Conservation (phyloP, 2,329 filamentous ascomycete genomes). For the Incumbomyces lentus region DNA sequence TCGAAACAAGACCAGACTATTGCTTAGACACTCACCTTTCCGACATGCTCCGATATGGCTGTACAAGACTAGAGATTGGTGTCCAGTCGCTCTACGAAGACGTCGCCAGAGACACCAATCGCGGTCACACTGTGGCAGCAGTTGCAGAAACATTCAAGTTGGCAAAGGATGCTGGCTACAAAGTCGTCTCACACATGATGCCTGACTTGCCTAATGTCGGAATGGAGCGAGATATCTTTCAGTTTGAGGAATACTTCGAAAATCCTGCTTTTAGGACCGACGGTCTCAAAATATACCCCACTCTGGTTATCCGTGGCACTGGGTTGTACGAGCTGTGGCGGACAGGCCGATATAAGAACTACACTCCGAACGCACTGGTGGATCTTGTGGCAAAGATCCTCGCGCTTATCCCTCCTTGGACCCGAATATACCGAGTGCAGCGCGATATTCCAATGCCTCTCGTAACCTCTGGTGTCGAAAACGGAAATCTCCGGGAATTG, state of each 20-base stretch:
- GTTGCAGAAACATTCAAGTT: slow-evolving; percentile 95
- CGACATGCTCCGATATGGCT: slow-evolving; percentile 95
- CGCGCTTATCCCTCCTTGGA: slow-evolving; percentile 92
- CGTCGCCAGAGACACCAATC: slow-evolving; percentile 93
- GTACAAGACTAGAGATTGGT: slow-evolving; percentile 85
- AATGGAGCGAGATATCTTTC: slow-evolving; percentile 93
- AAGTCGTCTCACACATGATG: slow-evolving; percentile 99
- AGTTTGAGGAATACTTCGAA: slow-evolving; percentile 96
- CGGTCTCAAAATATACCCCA: slow-evolving; percentile 95
- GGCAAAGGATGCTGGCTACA: slow-evolving; percentile 97
- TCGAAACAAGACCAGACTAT: slow-evolving; percentile 94
- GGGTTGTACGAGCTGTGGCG: slow-evolving; percentile 96
- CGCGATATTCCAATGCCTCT: slow-evolving; percentile 99
- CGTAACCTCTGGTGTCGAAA: slow-evolving; percentile 96
- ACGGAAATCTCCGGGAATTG: slow-evolving; percentile 87
- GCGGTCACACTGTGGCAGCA: slow-evolving; percentile 88
- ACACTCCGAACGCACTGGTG: slow-evolving; percentile 91
- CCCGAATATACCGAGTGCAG: slow-evolving; percentile 94
- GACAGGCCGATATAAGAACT: slow-evolving; percentile 94
- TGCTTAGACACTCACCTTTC: slow-evolving; percentile 91
- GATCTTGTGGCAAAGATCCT: slow-evolving; percentile 95
- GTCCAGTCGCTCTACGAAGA: slow-evolving; percentile 97
- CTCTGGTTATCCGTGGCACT: slow-evolving; percentile 90
- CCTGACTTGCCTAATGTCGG: slow-evolving; percentile 95
- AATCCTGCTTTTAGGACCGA: slow-evolving; percentile 94